These are phyloP conservation scores for Talaromyces funiculosus DNA, from an alignment of 2,329 filamentous ascomycete genomes.

Conservation along the genomic window DNA sequence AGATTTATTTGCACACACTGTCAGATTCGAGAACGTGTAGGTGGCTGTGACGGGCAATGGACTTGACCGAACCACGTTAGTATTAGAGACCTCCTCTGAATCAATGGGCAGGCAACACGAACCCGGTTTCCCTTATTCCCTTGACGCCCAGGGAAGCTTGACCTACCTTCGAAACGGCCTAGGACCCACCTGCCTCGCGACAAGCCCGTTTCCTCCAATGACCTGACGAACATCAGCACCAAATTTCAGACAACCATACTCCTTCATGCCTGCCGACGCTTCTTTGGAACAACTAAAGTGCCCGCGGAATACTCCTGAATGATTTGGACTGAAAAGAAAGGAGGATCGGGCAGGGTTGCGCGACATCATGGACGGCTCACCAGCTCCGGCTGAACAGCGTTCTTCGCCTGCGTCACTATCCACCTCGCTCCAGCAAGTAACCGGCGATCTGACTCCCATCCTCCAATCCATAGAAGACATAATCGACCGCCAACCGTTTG, in stretches of 20 bases:
- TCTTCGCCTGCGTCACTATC: constrained; percentile 7
- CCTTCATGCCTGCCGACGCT: neutral
- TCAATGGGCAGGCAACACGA: neutral
- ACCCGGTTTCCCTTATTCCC: neutral
- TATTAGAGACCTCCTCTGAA: neutral
- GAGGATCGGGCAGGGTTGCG: constrained; percentile 5
- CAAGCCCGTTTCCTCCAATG: neutral
- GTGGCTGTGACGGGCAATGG: neutral
- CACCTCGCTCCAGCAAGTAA: constrained; percentile 3
- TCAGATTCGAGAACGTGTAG: neutral
- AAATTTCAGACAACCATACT: neutral
- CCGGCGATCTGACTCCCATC: constrained; percentile 15
- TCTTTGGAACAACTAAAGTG: neutral
- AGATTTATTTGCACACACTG: neutral
- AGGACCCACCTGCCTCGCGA: constrained; percentile 4
- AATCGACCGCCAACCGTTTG: constrained; percentile 25
- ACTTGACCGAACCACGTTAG: neutral
- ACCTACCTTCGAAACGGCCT: neutral
- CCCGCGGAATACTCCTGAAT: neutral
- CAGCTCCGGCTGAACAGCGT: constrained; percentile 7
- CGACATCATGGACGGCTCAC: constrained; percentile 12
- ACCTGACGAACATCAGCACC: neutral
- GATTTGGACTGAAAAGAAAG: neutral
- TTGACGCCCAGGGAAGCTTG: neutral
- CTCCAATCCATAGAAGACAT: constrained; percentile 33